Conservation (phyloP, 257 asterid species). For the Craterostigma plantagineum region DNA sequence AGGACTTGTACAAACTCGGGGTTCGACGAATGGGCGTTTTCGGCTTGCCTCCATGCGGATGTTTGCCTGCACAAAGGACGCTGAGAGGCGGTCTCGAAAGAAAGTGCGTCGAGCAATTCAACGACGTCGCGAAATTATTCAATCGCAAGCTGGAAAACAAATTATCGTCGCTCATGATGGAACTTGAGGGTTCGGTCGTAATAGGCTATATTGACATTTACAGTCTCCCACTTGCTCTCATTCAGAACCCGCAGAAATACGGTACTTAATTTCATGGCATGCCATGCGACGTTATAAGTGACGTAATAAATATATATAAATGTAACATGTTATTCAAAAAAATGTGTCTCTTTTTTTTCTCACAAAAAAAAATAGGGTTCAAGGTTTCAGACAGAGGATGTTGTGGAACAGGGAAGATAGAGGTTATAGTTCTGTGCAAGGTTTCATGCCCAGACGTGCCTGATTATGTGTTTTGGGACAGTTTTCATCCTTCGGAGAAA, state of each 20-base stretch:
- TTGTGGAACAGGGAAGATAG: too few relatives aligned
- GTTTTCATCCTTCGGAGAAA: too few relatives aligned
- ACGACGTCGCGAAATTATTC: constrained; percentile 20
- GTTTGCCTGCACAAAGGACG: constrained; percentile 34
- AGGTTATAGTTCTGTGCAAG: too few relatives aligned
- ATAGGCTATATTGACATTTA: constrained; percentile 28
- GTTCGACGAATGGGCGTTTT: constrained; percentile 23
- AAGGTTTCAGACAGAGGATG: too few relatives aligned
- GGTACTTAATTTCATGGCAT: constrained; percentile 13
- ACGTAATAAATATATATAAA: too few relatives aligned
- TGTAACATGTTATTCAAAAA: too few relatives aligned
- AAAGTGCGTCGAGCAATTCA: constrained; percentile 11
- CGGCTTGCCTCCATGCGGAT: constrained; percentile 29
- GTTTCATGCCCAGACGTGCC: too few relatives aligned
- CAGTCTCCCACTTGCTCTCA: constrained; percentile 20
- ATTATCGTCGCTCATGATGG: constrained; percentile 14
- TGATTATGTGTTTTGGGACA: too few relatives aligned
- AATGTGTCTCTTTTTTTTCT: too few relatives aligned
- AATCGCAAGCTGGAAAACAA: constrained; percentile 17
- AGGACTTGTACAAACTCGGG: constrained; percentile 38
- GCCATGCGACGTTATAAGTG: too few relatives aligned
- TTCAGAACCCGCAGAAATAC: constrained; percentile 21
- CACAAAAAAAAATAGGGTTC: too few relatives aligned
- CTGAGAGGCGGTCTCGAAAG: constrained; percentile 18
- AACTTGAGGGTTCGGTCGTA: constrained; percentile 19